Evolutionary conservation across 768 basidiomycete species (phyloP), one percentile per base, ranked within the genome.

Genomic region (Leccinum arenicola): DNA sequence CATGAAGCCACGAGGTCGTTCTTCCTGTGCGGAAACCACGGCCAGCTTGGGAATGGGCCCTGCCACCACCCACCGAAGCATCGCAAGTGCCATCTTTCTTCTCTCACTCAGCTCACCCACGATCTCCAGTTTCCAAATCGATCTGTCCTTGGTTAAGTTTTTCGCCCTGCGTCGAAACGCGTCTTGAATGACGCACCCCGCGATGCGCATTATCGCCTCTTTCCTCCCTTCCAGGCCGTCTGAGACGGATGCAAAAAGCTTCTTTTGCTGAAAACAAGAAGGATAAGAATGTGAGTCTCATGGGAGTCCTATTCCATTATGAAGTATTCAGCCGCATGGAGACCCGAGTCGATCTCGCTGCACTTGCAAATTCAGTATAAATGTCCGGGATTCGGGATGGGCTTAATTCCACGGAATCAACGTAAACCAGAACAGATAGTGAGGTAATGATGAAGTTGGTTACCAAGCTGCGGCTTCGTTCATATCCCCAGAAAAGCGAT

Each of bases 371-470:
- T 19, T 11, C 43, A 43, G 10, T 43, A 45, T 27, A 35, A n/a
- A 51, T 38, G 55, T 50, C 21, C 40, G 15, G 43, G 27, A 53
- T 19, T 10, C 19, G 19, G 38, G 68, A 45, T 49, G 23, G 48
- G 23, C 66, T 19, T 43, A 65, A 61, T 23, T 67, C 70, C 63
- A 68, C 62, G 68, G 67, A 72, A 70, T 60, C 70, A 45, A 71
- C 56, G 72, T 64, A 58, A 58, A 75, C 57, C 15, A 45, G 43
- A 61, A 64, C n/a, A 64, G 51, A 17, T 59, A 11, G 67, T 73
- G 64, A 70, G 67, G 64, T 72, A 74, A 61, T 62, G 56, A 56
- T 72, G 69, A 63, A 74, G 75, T 63, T 68, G 57, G 65, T 68
- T 40, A 15, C 52, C 40, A 61, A 35, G 48, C 52, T 45, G 48